Evolutionary conservation across 2,329 filamentous ascomycete species (phyloP), one percentile per base, ranked within the genome.

Genomic region (Sordariomycetes sp.): DNA sequence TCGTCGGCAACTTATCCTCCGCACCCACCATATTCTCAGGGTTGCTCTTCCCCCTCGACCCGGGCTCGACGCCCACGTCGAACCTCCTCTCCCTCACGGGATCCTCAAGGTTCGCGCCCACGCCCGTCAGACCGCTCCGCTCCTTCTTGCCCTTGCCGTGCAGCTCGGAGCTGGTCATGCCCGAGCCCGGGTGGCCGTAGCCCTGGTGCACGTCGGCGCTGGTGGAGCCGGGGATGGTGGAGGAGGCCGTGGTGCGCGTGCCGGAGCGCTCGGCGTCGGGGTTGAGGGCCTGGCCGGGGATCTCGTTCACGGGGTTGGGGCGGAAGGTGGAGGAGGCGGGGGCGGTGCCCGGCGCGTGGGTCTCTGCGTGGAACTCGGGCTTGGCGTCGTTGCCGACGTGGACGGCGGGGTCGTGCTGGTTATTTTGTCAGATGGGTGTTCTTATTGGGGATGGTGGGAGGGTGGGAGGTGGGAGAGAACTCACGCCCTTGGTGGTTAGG

Each of bases 371-470:
- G 74, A 88, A 90, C 65, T 88, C 86, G 22, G 82, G 82, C 14
- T 71, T 66, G 25, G 73, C 72, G 57, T 86, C 83, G 63, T 83
- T 81, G 65, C 80, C 80, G 59, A 82, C 77, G 61, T 81, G 77
- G 63, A 78, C 74, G 57, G 86, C 86, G 3, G 80, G 78, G 66
- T 83, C 76, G 70, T 90, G 86, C 85, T 88, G 63, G n/a, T n/a
- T 7, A 8, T 25, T n/a, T n/a, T 46, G 18, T 46, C 18, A 46
- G 40, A 37, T n/a, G 35, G n/a, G 11, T 57, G 46, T 61, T 35
- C 4, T 4, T 32, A 4, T 32, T 32, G 8, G 65, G 59, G 65
- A 57, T 11, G 16, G 5, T 14, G 18, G 18, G 12, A 18, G 18
- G 11, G 20, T 51, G 25, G 18, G 40, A 2, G 12, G 25, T 28